phyloP scores from a whole-genome alignment of 2,329 filamentous ascomycete genomes.

The Nemania sp. region DNA sequence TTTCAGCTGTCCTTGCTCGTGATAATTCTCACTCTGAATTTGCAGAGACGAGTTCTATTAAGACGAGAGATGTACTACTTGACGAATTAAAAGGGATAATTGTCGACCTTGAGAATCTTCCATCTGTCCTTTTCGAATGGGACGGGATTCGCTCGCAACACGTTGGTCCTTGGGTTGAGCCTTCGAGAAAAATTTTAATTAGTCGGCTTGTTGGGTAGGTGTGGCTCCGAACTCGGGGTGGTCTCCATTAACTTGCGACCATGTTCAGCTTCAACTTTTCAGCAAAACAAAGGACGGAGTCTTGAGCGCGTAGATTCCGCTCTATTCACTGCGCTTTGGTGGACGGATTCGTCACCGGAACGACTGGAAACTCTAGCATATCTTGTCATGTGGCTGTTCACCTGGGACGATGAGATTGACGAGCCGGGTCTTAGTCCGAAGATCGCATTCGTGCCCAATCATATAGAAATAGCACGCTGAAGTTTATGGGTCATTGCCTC shows the following conservation, averaged over 20 bases:
- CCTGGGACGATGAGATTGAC: constrained; percentile 35
- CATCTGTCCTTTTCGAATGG: too few species aligned
- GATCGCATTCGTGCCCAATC: constrained; percentile 24
- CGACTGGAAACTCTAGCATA: constrained; percentile 27
- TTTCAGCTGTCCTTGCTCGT: too few species aligned
- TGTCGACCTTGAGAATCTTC: too few species aligned
- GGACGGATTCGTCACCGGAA: constrained; percentile 27
- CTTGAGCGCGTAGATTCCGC: constrained; percentile 30
- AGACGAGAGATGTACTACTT: background rate
- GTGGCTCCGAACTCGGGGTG: too few species aligned
- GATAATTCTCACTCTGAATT: too few species aligned
- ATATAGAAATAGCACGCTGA: constrained; percentile 25
- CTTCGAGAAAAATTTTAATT: too few species aligned
- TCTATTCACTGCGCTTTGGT: constrained; percentile 33
- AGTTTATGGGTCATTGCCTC: constrained; percentile 11
- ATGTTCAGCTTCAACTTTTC: constrained; percentile 6
- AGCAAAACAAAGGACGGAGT: background rate
- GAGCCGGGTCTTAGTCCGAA: constrained; percentile 26
- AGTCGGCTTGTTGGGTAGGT: background rate
- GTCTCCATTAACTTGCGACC: background rate
- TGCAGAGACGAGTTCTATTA: too few species aligned
- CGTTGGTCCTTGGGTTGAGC: too few species aligned
- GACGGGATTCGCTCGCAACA: too few species aligned
- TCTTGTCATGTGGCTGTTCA: constrained; percentile 34
- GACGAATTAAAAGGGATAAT: background rate